Evolutionary conservation across 1,139 yeast genomes (phyloP), one percentile per base, ranked within the genome.

Genomic region (Candida frijolesensis): DNA sequence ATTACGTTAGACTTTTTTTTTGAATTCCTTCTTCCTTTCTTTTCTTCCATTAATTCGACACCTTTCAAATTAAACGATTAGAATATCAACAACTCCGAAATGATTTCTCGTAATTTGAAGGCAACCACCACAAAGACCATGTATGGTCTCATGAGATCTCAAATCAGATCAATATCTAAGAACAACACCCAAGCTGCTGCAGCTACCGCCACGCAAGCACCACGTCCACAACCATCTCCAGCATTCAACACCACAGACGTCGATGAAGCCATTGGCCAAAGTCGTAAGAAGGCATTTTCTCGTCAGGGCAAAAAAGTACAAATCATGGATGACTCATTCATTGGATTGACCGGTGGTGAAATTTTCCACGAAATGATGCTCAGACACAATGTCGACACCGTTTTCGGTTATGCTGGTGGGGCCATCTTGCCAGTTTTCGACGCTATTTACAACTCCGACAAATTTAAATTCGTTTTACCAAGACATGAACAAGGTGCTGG

Each of bases 401-500:
- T 91, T 49, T 92, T 90, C 69, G 97, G 97, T 44, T 90, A 89
- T 73, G 96, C 98, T 49, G 98, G 99, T 63, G 99, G 99, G 67
- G 99, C 99, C 60, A 94, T 94, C 66, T 80, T 94, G 63, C 98
- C 99, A 22, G 99, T 94, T 32, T 94, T 88, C 66, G 99, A 94
- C 67, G 99, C 98, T 59, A 94, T 94, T 62, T 89, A 88, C 78
- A 88, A 92, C 74, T 89, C 97, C 14, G 86, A 87, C 52, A 83
- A 87, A 63, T 92, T 94, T 78, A 84, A 85, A 60, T 94, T 94
- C 68, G 89, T 94, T 52, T 78, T 94, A 60, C 99, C 99, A 48
- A 84, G 96, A 65, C 99, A 94, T 68, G 99, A 94, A 71, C 99
- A 94, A 74, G 99, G 99, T 70, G 99, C 99, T 19, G 99, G 99